These are phyloP conservation scores for Grifola frondosa DNA, from an alignment of 1,284 basidiomycete species.

Conservation along the genomic window DNA sequence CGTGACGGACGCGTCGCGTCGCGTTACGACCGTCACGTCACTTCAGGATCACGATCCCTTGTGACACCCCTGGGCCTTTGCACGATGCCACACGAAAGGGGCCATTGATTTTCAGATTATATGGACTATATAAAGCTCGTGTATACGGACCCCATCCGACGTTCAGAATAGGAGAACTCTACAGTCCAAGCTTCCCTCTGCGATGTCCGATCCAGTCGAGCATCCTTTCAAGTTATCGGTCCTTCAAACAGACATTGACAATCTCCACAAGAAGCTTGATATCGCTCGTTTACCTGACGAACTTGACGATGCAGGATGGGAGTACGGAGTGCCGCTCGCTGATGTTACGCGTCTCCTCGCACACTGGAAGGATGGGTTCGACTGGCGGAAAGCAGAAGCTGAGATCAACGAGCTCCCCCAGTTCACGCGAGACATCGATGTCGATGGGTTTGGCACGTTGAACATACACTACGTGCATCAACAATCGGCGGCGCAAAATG, in stretches of 20 bases:
- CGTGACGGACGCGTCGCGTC: no score
- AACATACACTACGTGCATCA: constrained; percentile 45
- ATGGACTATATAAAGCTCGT: no score
- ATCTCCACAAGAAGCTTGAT: constrained; percentile 42
- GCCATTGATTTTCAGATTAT: no score
- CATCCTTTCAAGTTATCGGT: constrained; percentile 43
- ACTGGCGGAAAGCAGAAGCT: constrained; percentile 42
- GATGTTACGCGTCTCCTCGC: constrained; percentile 39
- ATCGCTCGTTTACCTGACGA: constrained; percentile 41
- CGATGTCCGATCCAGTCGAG: constrained; percentile 22
- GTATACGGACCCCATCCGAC: no score
- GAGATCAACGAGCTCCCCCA: constrained; percentile 41
- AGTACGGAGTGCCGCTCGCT: constrained; percentile 40
- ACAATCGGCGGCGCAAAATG: constrained; percentile 30
- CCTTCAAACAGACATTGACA: constrained; percentile 36
- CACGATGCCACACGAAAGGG: no score
- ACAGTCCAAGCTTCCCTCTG: no score
- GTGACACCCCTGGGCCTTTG: no score
- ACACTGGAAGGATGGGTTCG: constrained; percentile 40
- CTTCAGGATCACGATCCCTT: no score
- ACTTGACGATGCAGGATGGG: constrained; percentile 37
- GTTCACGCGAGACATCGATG: constrained; percentile 39
- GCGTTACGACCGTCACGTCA: no score
- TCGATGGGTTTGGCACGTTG: constrained; percentile 36
- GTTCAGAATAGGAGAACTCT: no score